phyloP scores from a whole-genome alignment of 2,329 filamentous ascomycete species.

The Chrysoporthe puriensis region DNA sequence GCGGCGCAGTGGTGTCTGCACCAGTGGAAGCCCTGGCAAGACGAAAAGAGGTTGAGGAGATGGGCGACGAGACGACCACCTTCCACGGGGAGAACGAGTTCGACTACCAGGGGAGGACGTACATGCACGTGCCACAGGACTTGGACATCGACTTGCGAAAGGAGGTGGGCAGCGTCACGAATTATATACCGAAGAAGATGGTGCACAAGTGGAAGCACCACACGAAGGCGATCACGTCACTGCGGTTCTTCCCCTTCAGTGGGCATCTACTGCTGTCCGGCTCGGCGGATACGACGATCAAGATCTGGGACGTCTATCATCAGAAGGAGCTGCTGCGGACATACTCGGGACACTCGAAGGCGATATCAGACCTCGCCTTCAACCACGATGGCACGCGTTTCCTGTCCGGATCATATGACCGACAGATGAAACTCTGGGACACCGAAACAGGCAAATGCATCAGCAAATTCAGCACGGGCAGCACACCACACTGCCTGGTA shows the following conservation, averaged over 20 bases:
- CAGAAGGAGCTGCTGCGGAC: constrained; percentile 84
- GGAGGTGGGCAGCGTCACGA: constrained; percentile 78
- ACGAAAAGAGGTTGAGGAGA: constrained; percentile 61
- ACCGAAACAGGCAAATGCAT: constrained; percentile 92
- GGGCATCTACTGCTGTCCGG: constrained; percentile 88
- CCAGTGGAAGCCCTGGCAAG: constrained; percentile 57
- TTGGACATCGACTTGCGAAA: constrained; percentile 84
- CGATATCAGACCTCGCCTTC: constrained; percentile 88
- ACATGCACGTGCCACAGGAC: constrained; percentile 96
- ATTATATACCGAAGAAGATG: constrained; percentile 93
- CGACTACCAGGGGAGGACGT: constrained; percentile 94
- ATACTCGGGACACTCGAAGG: constrained; percentile 89
- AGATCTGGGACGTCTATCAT: constrained; percentile 95
- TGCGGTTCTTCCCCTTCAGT: constrained; percentile 86
- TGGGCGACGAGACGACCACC: constrained; percentile 76
- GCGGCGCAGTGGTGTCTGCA: constrained; percentile 63
- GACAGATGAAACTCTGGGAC: constrained; percentile 97
- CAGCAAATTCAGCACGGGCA: constrained; percentile 87
- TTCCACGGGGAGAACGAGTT: constrained; percentile 84
- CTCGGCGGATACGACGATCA: constrained; percentile 88
- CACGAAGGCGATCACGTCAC: constrained; percentile 79
- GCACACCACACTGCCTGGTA: constrained; percentile 90
- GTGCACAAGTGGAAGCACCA: constrained; percentile 88
- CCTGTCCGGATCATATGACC: constrained; percentile 89
- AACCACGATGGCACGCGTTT: constrained; percentile 82